A percentile compares a stretch with the other conserved stretches of the same genome.
phyloP scores from a whole-genome alignment of 805 yeast genomes.

The Yamadazyma nakazawae region DNA sequence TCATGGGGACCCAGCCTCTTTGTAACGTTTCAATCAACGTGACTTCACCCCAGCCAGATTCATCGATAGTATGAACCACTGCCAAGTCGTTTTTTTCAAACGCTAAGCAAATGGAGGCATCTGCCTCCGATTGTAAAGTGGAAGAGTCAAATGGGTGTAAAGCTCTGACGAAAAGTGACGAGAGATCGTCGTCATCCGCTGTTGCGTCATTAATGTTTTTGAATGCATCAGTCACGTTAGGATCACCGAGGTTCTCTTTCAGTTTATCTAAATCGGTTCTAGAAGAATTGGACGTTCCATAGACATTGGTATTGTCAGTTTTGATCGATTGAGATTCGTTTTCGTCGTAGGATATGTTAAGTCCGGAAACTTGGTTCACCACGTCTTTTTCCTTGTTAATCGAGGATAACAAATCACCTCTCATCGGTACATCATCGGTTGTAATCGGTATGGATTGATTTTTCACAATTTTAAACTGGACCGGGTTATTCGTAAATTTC shows the following conservation, averaged over 20 bases:
- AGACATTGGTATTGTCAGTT: no score
- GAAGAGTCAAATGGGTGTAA: constrained; percentile 57
- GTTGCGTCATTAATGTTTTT: not conserved
- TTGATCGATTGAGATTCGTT: not conserved
- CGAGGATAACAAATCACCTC: constrained; percentile 25
- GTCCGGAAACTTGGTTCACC: constrained; percentile 4
- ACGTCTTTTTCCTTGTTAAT: constrained; percentile 4
- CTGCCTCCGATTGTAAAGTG: constrained; percentile 60
- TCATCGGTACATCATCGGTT: constrained; percentile 22
- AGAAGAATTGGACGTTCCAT: no score
- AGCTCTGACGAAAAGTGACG: constrained; percentile 54
- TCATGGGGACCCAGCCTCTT: constrained; percentile 86
- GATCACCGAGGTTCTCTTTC: not conserved
- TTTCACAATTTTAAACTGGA: constrained; percentile 18
- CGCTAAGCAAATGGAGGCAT: constrained; percentile 69
- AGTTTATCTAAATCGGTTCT: no score
- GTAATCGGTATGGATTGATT: constrained; percentile 11
- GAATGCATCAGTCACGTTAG: not conserved
- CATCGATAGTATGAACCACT: constrained; percentile 74
- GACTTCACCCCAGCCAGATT: constrained; percentile 87
- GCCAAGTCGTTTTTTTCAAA: constrained; percentile 69
- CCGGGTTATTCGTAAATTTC: constrained; percentile 9
- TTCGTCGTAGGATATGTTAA: constrained; percentile 19
- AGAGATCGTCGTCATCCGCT: constrained; percentile 42
- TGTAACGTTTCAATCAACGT: constrained; percentile 59